phyloP scores from a whole-genome alignment of 345 rosid species.

The Tarenaya hassleriana region DNA sequence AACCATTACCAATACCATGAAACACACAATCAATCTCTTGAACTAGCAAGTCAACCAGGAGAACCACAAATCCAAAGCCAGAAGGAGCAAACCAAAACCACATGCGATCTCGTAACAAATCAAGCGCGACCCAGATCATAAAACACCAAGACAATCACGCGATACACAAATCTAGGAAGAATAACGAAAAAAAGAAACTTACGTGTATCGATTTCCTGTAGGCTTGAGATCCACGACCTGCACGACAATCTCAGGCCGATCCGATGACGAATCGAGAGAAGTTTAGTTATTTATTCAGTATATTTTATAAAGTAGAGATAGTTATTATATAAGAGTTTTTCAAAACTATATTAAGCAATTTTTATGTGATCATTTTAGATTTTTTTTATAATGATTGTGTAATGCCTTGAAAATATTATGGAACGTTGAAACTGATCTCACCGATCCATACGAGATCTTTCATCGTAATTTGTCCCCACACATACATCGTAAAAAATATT shows the following conservation, averaged over 20 bases:
- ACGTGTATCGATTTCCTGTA: constrained; percentile 77
- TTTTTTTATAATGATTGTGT: no score
- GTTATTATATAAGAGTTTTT: no score
- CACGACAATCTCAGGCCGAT: constrained; percentile 49
- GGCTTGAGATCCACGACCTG: constrained; percentile 81
- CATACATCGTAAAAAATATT: no score
- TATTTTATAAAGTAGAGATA: no score
- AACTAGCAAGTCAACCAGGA: background rate
- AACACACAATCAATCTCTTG: background rate
- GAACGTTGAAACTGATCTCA: no score
- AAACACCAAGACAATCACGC: background rate
- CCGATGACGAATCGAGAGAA: constrained; percentile 50
- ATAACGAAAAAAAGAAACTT: background rate
- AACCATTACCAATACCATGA: constrained; percentile 10
- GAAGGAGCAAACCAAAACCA: background rate
- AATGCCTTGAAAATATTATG: no score
- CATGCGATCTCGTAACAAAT: no score
- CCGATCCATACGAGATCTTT: no score
- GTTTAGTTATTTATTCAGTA: no score
- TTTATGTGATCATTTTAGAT: no score
- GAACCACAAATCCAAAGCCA: constrained; percentile 1
- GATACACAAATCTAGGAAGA: background rate
- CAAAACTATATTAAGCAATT: no score
- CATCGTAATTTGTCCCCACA: no score
- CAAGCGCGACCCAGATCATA: background rate